Evolutionary conservation across 257 asterid species (phyloP).

Genomic region (Jacaranda mimosifolia): DNA sequence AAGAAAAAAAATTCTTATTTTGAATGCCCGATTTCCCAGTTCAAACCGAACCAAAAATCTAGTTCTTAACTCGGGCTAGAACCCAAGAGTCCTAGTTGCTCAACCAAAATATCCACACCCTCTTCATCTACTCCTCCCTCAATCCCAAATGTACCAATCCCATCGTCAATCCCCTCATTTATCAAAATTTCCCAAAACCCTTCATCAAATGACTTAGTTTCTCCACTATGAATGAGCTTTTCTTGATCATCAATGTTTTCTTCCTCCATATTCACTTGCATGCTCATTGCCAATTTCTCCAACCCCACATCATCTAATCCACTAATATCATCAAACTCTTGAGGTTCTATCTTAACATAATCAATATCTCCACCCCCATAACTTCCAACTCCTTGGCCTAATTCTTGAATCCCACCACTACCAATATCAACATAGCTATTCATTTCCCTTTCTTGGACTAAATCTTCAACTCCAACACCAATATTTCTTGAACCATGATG

Average conservation of each 20-base stretch:
- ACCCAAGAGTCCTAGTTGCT: constrained; percentile 30
- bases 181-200: constrained; percentile 66
- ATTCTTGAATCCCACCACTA: background rate
- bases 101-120: constrained; percentile 22
- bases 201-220: constrained; percentile 44
- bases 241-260: background rate
- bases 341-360: constrained; percentile 26
- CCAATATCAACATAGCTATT: background rate
- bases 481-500: constrained; percentile 28
- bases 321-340: constrained; percentile 1
- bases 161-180: constrained; percentile 44
- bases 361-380: background rate
- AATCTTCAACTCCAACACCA: constrained; percentile 13
- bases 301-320: background rate
- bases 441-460: background rate
- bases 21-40: background rate
- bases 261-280: too few relatives aligned
- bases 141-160: background rate
- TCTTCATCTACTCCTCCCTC: background rate
- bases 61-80: constrained; percentile 16
- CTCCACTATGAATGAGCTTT: background rate
- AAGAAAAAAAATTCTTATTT: background rate
- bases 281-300: too few relatives aligned
- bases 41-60: too few relatives aligned
- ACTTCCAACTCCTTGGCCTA: constrained; percentile 23